These are phyloP conservation scores for Apium graveolens DNA, from an alignment of 129 eudicot species.

Conservation along the genomic window DNA sequence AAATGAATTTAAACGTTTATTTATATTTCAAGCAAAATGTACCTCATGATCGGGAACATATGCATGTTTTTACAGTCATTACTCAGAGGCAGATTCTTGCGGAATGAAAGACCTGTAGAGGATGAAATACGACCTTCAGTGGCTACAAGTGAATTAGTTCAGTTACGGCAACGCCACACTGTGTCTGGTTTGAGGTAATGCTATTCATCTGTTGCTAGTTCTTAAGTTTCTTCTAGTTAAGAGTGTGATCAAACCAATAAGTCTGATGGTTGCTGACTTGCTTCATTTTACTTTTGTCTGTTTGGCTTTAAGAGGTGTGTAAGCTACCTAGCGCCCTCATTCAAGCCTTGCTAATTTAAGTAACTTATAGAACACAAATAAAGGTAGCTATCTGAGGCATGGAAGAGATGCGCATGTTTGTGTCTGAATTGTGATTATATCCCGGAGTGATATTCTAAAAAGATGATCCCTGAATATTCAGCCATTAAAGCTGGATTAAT, in stretches of 20 bases:
- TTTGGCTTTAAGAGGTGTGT: not conserved
- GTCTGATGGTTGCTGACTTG: not conserved
- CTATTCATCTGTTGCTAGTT: not conserved
- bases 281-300: not conserved
- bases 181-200: slow-evolving; percentile 94
- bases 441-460: not conserved
- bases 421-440: no score
- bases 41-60: not conserved
- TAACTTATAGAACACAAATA: slow-evolving; percentile 1
- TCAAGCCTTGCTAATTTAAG: not conserved
- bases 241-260: not conserved
- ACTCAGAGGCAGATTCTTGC: slow-evolving; percentile 89
- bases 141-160: slow-evolving; percentile 81
- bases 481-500: not conserved
- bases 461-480: not conserved
- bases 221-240: not conserved
- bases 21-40: not conserved
- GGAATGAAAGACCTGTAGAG: slow-evolving; percentile 78
- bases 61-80: slow-evolving; percentile 50
- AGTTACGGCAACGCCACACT: slow-evolving; percentile 87
- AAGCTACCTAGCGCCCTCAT: not conserved
- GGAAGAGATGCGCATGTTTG: not conserved
- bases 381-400: not conserved
- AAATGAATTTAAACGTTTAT: not conserved
- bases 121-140: slow-evolving; percentile 78